A percentile compares a stretch with the other conserved stretches of the same genome.
These are phyloP conservation scores for Geotrichum macrosporum DNA, from an alignment of 1,139 yeast genomes.

Conservation along the genomic window DNA sequence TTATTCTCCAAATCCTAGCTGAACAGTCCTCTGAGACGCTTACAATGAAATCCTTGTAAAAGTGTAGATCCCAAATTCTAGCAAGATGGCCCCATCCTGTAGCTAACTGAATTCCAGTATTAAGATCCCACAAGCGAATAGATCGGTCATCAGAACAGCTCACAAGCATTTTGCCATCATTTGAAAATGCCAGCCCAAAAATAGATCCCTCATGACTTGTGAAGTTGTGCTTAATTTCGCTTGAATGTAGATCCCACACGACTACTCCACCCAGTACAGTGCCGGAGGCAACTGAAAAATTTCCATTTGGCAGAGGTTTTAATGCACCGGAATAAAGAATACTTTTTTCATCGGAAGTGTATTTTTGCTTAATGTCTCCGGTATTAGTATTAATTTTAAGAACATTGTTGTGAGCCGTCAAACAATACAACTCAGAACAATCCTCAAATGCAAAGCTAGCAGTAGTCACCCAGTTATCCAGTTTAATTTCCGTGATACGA, in stretches of 20 bases:
- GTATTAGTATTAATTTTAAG: conserved; percentile 44
- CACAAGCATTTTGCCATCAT: conserved; percentile 51
- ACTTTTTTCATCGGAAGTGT: conserved; percentile 66
- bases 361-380: conserved; percentile 40
- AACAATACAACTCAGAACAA: conserved; percentile 38
- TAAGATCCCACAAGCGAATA: conserved; percentile 65
- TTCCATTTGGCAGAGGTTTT: conserved; percentile 41
- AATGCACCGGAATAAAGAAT: conserved; percentile 84
- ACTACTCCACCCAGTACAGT: conserved; percentile 88
- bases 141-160: conserved; percentile 95
- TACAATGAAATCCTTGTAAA: conserved; percentile 45
- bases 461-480: conserved; percentile 75
- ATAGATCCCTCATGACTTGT: conserved; percentile 86
- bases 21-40: conserved; percentile 91
- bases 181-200: conserved; percentile 68
- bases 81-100: conserved; percentile 97
- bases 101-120: conserved; percentile 53
- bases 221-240: conserved; percentile 50
- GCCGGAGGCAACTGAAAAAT: conserved; percentile 69
- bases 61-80: conserved; percentile 79
- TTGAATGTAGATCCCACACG: conserved; percentile 53
- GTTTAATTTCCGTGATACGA: conserved; percentile 44
- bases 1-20: conserved; percentile 65
- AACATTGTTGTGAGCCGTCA: conserved; percentile 80
- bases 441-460: conserved; percentile 48